Percentiles rank a stretch among this genome's conserved stretches.
These are phyloP conservation scores for Teratosphaeria nubilosa DNA, from an alignment of 2,329 filamentous ascomycete species.

Conservation along the genomic window DNA sequence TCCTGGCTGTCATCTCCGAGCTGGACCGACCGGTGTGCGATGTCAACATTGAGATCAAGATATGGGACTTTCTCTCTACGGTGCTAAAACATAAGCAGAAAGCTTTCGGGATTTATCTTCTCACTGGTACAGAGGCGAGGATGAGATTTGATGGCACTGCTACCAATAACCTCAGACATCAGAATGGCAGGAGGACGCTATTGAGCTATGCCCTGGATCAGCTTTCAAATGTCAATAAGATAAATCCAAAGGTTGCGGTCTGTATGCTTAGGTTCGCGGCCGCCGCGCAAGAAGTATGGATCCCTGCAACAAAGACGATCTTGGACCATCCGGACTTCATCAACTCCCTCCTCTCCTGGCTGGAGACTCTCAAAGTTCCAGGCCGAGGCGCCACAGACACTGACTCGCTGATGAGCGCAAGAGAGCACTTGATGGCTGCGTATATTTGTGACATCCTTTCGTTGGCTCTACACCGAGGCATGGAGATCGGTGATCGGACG, in stretches of 20 bases:
- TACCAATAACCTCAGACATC: constrained; percentile 27
- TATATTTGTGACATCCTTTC: constrained; percentile 80
- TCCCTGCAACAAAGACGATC: constrained; percentile 78
- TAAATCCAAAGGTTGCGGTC: constrained; percentile 57
- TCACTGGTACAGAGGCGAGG: constrained; percentile 78
- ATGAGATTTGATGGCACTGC: constrained; percentile 51
- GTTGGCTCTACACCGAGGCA: constrained; percentile 79
- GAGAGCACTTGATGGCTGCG: constrained; percentile 54
- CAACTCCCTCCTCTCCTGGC: constrained; percentile 58
- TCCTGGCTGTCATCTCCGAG: constrained; percentile 66
- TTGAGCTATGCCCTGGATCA: constrained; percentile 63
- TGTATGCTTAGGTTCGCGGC: constrained; percentile 80
- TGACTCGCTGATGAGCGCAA: constrained; percentile 20
- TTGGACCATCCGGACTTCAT: constrained; percentile 67
- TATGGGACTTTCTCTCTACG: constrained; percentile 79
- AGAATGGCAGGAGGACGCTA: constrained; percentile 52
- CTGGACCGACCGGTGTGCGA: constrained; percentile 67
- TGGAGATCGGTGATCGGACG: constrained; percentile 59
- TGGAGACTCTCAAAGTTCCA: constrained; percentile 45
- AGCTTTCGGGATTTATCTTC: constrained; percentile 87
- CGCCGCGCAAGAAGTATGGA: constrained; percentile 86
- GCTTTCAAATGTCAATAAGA: constrained; percentile 51
- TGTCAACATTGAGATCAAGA: constrained; percentile 51
- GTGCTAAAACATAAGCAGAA: constrained; percentile 76
- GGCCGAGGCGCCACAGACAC: constrained; percentile 17